These are phyloP conservation scores for Starmera amethionina DNA, from an alignment of 805 yeast genomes.

Conservation along the genomic window DNA sequence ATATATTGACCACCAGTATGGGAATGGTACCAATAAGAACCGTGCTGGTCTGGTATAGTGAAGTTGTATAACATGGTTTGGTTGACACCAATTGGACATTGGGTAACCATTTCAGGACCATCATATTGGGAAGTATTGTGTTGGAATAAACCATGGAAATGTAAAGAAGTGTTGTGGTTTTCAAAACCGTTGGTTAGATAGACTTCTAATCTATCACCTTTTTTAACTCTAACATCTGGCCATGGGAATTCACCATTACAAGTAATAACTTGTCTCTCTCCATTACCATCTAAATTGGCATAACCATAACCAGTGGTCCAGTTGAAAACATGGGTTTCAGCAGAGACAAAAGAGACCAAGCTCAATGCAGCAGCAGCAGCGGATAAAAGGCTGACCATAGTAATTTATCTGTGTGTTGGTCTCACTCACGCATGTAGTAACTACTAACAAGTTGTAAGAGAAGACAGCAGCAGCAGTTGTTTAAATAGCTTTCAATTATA, in stretches of 20 bases:
- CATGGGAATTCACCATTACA: slow-evolving; percentile 60
- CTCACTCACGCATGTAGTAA: no score
- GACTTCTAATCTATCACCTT: slow-evolving; percentile 70
- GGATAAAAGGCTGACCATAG: neutral
- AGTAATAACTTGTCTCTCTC: slow-evolving; percentile 30
- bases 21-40: slow-evolving; percentile 97
- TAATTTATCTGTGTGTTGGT: neutral
- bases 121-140: slow-evolving; percentile 72
- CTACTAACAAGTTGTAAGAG: no score
- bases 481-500: no score
- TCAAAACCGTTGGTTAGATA: slow-evolving; percentile 66
- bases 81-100: slow-evolving; percentile 87
- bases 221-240: slow-evolving; percentile 69
- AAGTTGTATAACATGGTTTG: slow-evolving; percentile 74
- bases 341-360: neutral
- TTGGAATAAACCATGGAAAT: slow-evolving; percentile 88
- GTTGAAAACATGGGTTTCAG: slow-evolving; percentile 45
- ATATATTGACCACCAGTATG: slow-evolving; percentile 86
- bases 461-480: no score
- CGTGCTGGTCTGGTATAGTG: slow-evolving; percentile 71
- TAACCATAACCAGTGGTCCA: slow-evolving; percentile 56
- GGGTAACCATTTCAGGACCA: slow-evolving; percentile 82
- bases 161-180: slow-evolving; percentile 66
- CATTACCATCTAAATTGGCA: slow-evolving; percentile 30
- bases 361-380: neutral